Base-by-base conservation (phyloP, 371 early-diverging fungal genomes). In the Actinomucor elegans region DNA sequence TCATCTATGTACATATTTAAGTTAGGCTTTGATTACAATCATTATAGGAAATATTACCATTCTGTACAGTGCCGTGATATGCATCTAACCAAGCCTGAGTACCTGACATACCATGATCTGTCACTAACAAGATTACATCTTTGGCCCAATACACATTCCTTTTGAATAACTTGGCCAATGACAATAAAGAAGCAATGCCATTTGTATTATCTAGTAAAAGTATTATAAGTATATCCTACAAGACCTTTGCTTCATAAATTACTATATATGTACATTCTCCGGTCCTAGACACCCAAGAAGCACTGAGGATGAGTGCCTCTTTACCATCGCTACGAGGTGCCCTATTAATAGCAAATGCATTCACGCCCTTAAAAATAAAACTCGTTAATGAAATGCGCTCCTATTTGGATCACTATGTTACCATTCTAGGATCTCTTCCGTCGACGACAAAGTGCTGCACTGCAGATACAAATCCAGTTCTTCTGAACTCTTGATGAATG, bases 281-380 rank as follows among this genome's bases (percentile, higher is more conserved):
- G 11, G 73, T 76, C 23, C 75, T 65, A 50, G 92, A 85, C 55
- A 64, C 67, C 90, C 91, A 89, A 23, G 93, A 81, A 4, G 93
- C 91, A 26, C 87, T 83, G 12, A 96, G 61, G 4, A 96, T 80
- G 32, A 97, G 59, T 9, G 94, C 90, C 67, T 97, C 97, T 24
- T 94, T 92, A 3, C 94, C 92, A 61, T 97, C 95, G 31, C 88
- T 86, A 5, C 94, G 74, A 12, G 93, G 93, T 12, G 97, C 91
- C 26, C 87, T 77, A 47, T 91, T 73, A 7, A 94, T 79, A 4
- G 89, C 94, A 63, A 90, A 93, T n/a, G 89, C 83, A 73, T 95
- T 95, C 28, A 80, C 73, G 0, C 90, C 92, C 71, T 71, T 43
- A 24, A 34, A 14, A 24, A 23, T 37, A n/a, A 35, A 24, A 35